These are phyloP conservation scores for Trichoderma citrinoviride DNA, from an alignment of 2,329 filamentous ascomycete genomes.

Conservation along the genomic window DNA sequence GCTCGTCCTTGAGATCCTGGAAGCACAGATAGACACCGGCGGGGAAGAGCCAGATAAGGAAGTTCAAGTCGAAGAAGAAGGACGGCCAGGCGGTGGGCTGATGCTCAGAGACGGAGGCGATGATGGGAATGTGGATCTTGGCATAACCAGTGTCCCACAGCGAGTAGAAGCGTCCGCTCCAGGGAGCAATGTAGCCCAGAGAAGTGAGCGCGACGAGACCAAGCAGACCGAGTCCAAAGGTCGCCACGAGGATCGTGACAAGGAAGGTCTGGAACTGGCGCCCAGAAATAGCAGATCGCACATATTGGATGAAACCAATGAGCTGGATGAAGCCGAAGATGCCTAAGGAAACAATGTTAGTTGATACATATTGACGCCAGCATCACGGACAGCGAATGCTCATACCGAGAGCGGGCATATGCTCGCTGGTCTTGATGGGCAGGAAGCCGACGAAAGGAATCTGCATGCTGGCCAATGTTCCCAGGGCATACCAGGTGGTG, in stretches of 20 bases:
- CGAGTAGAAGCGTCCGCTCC: slow-evolving; percentile 98
- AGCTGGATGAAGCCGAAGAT: slow-evolving; percentile 95
- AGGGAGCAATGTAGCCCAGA: slow-evolving; percentile 89
- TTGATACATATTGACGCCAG: not conserved
- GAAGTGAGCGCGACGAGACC: slow-evolving; percentile 85
- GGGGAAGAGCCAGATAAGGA: slow-evolving; percentile 98
- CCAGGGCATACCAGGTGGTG: slow-evolving; percentile 95
- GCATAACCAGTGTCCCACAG: slow-evolving; percentile 98
- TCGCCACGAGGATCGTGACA: slow-evolving; percentile 67
- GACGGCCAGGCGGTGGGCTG: slow-evolving; percentile 98
- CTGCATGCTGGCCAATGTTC: slow-evolving; percentile 97
- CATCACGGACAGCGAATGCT: slow-evolving; percentile 36
- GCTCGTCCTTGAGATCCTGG: slow-evolving; percentile 88
- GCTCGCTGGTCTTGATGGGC: slow-evolving; percentile 94
- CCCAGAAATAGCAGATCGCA: slow-evolving; percentile 82
- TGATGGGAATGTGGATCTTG: slow-evolving; percentile 99
- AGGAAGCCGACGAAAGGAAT: slow-evolving; percentile 98
- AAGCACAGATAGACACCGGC: slow-evolving; percentile 98
- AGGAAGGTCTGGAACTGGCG: slow-evolving; percentile 94
- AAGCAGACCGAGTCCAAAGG: slow-evolving; percentile 70
- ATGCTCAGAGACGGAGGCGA: slow-evolving; percentile 98
- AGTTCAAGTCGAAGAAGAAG: slow-evolving; percentile 98
- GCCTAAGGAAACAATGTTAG: slow-evolving; percentile 49
- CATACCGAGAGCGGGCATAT: slow-evolving; percentile 90
- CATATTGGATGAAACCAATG: slow-evolving; percentile 85